These are phyloP conservation scores for Leishmania guyanensis DNA, from an alignment of 208 protist genomes.

Conservation along the genomic window DNA sequence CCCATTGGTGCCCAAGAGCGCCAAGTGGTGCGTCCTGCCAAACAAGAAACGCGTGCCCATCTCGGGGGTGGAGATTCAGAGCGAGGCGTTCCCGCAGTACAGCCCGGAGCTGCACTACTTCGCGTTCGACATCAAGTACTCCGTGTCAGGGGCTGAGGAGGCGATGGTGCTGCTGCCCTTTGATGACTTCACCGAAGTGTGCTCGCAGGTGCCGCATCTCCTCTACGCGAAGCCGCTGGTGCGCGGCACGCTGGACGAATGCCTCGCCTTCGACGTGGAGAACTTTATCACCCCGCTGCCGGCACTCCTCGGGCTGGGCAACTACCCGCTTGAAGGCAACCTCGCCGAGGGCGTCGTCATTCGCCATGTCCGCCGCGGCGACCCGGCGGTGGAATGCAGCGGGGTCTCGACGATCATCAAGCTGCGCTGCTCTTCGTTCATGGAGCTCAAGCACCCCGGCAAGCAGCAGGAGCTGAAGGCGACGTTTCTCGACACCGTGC, in stretches of 20 bases:
- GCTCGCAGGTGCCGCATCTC: slow-evolving; percentile 66
- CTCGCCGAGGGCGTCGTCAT: slow-evolving; percentile 90
- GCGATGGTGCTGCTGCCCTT: slow-evolving; percentile 78
- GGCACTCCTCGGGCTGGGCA: slow-evolving; percentile 81
- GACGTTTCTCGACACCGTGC: slow-evolving; percentile 87
- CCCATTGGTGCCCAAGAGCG: slow-evolving; percentile 81
- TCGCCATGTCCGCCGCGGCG: slow-evolving; percentile 75
- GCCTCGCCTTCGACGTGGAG: slow-evolving; percentile 89
- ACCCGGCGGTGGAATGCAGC: slow-evolving; percentile 61
- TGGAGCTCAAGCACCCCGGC: slow-evolving; percentile 90
- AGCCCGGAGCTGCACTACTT: slow-evolving; percentile 89
- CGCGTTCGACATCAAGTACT: slow-evolving; percentile 89
- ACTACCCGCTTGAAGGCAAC: slow-evolving; percentile 89
- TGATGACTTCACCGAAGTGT: slow-evolving; percentile 82
- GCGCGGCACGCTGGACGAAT: slow-evolving; percentile 80
- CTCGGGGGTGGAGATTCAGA: slow-evolving; percentile 77
- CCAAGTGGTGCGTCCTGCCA: slow-evolving; percentile 82
- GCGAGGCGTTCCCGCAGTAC: slow-evolving; percentile 89
- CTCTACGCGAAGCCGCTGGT: slow-evolving; percentile 79
- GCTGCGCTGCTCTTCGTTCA: slow-evolving; percentile 85
- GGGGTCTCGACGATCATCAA: slow-evolving; percentile 89
- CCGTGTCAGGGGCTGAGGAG: slow-evolving; percentile 71
- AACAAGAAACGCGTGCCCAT: slow-evolving; percentile 84
- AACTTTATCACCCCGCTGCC: slow-evolving; percentile 86
- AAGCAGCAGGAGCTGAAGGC: slow-evolving; percentile 91